These are phyloP conservation scores for Kodamaea ohmeri DNA, from an alignment of 1,139 yeast genomes.

Conservation along the genomic window DNA sequence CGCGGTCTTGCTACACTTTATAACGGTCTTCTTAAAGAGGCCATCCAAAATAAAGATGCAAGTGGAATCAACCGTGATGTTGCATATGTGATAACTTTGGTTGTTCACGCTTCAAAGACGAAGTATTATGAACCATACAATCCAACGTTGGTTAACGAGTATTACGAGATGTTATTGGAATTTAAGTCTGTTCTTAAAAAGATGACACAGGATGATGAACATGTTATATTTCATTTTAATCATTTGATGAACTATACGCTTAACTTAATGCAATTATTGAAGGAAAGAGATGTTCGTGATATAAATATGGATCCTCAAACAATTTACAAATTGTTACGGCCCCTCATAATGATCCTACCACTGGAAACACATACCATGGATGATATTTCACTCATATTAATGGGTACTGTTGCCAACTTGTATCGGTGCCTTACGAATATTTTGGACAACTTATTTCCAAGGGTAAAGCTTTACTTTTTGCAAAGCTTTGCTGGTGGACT, in stretches of 20 bases:
- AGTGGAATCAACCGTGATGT: conserved; percentile 14
- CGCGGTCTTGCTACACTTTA: conserved; percentile 26
- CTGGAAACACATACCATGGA: conserved; percentile 19
- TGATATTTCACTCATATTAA: conserved; percentile 17
- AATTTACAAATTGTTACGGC: conserved; percentile 23
- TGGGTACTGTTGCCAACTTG: conserved; percentile 19
- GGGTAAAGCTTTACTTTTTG: conserved; percentile 22
- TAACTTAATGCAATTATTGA: conserved; percentile 11
- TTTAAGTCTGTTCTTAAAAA: conserved; percentile 11
- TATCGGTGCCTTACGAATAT: conserved; percentile 20
- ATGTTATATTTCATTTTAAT: conserved; percentile 17
- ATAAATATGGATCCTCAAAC: conserved; percentile 13
- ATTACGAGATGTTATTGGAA: conserved; percentile 14
- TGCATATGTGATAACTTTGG: conserved; percentile 19
- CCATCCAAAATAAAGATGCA: conserved; percentile 3
- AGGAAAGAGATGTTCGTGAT: conserved; percentile 5
- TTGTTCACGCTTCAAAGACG: conserved; percentile 24
- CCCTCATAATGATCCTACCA: conserved; percentile 29
- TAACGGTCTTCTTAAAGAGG: conserved; percentile 18
- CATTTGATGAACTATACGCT: conserved; percentile 12
- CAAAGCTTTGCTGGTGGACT: conserved; percentile 27
- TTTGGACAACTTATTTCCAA: conserved; percentile 27
- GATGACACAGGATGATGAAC: conserved; percentile 3
- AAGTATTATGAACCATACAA: conserved; percentile 24
- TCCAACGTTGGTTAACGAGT: conserved; percentile 22